Evolutionary conservation across 2,329 filamentous ascomycete genomes (phyloP), one percentile per base, ranked within the genome.

Genomic region (Aspergillus japonicus): DNA sequence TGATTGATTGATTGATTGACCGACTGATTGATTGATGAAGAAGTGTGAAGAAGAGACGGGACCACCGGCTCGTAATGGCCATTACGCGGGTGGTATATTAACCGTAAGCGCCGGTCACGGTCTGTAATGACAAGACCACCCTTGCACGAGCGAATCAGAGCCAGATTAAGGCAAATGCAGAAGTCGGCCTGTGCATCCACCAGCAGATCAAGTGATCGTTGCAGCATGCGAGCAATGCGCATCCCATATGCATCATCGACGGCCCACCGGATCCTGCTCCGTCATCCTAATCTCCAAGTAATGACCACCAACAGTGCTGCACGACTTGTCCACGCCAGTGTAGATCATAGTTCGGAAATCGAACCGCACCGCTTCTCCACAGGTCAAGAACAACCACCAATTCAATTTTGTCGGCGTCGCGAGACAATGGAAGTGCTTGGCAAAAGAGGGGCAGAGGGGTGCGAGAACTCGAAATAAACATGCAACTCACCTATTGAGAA

Each of bases 401-500:
- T 55, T 58, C 60, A 47, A 62, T 56, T 55, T 52, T 52, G 50
- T 52, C 50, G 47, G 24, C 26, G 14, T 48, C 19, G 16, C 23
- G 23, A 21, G 42, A 26, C 53, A 10, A 26, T 21, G 16, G 26
- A 11, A 48, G 42, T 47, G 53, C 29, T 21, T 35, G 42, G 23
- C 23, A 24, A 31, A 47, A 56, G 44, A 57, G 53, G 48, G 55
- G 54, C 44, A 33, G 47, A 54, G 63, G 54, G 39, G 39, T 50
- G 60, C 52, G 51, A 52, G 26, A 56, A 63, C 48, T 57, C 47
- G 65, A 65, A 59, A 55, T 54, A 39, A 58, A 64, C 44, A 42
- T 51, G 47, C 53, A 68, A 83, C 91, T 89, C 87, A 98, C 94
- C 92, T 96, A 81, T 98, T 94, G 77, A 97, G 80, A 75, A 87